Evolutionary conservation across 371 early-diverging fungal genomes (phyloP).

Genomic region (Batrachochytrium dendrobatidis): DNA sequence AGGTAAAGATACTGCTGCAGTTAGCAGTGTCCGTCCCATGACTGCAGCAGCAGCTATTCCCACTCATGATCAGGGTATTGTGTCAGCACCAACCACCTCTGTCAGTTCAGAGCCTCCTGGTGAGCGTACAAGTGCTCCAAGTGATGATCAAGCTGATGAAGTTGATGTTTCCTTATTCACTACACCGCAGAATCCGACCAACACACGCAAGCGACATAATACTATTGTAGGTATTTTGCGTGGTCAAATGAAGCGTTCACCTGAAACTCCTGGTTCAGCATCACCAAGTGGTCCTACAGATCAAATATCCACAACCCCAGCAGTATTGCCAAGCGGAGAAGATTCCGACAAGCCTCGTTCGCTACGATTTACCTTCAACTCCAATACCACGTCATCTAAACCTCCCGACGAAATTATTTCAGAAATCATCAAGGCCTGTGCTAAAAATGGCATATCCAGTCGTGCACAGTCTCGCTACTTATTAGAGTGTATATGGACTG

Average conservation of each 20-base stretch:
- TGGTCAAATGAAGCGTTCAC: slow-evolving; percentile 29
- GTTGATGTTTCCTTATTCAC: background rate
- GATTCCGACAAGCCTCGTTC: slow-evolving; percentile 48
- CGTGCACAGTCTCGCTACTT: slow-evolving; percentile 31
- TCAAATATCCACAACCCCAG: background rate
- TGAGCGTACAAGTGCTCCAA: background rate
- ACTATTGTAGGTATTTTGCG: slow-evolving; percentile 49
- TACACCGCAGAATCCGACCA: background rate
- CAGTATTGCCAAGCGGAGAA: slow-evolving; percentile 9
- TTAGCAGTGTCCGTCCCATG: background rate
- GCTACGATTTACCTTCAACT: slow-evolving; percentile 54
- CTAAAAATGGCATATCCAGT: slow-evolving; percentile 24
- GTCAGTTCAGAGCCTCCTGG: too few species aligned
- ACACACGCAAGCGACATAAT: slow-evolving; percentile 38
- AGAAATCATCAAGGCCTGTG: slow-evolving; percentile 32
- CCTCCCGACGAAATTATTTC: slow-evolving; percentile 49
- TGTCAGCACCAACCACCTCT: background rate
- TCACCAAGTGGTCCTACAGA: slow-evolving; percentile 20
- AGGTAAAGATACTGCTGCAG: background rate
- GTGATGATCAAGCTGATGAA: background rate
- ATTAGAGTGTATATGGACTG: slow-evolving; percentile 36
- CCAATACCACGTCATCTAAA: slow-evolving; percentile 50
- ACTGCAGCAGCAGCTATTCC: slow-evolving; percentile 1
- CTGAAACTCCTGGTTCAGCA: slow-evolving; percentile 24
- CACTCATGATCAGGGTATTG: background rate